phyloP scores from a whole-genome alignment of 208 protist species.

The Balamuthia mandrillaris region DNA sequence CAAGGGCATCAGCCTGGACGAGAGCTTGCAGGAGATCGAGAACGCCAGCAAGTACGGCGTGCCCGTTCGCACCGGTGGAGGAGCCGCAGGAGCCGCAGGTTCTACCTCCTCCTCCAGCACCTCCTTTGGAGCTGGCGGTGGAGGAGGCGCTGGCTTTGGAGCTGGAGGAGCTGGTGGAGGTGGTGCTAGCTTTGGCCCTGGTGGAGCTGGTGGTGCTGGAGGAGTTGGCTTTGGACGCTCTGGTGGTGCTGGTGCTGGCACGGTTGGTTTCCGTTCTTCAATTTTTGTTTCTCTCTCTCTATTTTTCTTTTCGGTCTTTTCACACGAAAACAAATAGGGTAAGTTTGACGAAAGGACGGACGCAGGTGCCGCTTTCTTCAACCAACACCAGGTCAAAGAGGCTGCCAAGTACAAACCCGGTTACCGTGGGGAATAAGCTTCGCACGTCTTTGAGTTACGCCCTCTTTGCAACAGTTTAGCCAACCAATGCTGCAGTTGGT shows the following conservation, averaged over 20 bases:
- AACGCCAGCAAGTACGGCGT: not conserved
- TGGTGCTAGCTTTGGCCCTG: not conserved
- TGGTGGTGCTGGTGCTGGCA: no score
- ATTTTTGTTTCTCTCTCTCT: no score
- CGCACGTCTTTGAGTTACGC: not conserved
- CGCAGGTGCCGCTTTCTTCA: constrained; percentile 28
- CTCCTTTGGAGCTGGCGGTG: not conserved
- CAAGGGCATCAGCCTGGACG: constrained; percentile 40
- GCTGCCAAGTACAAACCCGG: constrained; percentile 40
- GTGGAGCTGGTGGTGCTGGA: no score
- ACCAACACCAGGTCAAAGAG: constrained; percentile 35
- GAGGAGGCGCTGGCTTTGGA: not conserved
- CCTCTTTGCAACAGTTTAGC: no score
- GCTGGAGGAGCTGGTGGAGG: not conserved
- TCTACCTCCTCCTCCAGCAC: not conserved
- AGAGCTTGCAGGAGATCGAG: constrained; percentile 30
- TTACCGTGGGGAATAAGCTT: not conserved
- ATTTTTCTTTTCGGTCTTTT: no score
- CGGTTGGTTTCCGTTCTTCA: no score
- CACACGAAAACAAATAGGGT: no score
- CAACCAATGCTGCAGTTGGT: no score
- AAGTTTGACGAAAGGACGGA: no score
- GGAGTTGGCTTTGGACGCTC: no score
- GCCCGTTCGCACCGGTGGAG: not conserved
- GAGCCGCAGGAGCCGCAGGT: not conserved